Evolutionary conservation across 2,329 filamentous ascomycete genomes (phyloP).

Genomic region (Calonectria montana): DNA sequence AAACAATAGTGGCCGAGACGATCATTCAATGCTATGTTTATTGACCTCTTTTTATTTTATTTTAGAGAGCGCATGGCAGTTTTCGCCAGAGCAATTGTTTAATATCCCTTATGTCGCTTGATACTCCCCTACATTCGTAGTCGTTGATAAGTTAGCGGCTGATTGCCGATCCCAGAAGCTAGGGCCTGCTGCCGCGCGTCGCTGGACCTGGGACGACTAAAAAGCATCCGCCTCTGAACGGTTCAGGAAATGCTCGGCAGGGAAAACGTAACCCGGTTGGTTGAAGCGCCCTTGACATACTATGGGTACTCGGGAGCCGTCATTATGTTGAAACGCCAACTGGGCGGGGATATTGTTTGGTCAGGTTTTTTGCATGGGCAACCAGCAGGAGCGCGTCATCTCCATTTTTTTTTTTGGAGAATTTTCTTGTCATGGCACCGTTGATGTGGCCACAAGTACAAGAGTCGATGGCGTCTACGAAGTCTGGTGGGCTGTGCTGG

Average conservation of each 20-base stretch:
- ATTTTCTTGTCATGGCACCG: neutral
- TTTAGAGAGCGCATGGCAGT: neutral
- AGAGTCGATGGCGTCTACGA: neutral
- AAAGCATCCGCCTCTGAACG: neutral
- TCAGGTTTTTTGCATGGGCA: neutral
- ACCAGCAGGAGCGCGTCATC: neutral
- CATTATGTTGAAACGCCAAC: neutral
- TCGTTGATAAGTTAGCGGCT: neutral
- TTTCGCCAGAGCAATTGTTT: neutral
- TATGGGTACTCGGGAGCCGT: neutral
- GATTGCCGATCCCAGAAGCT: neutral
- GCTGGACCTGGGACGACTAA: neutral
- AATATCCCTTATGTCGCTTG: neutral
- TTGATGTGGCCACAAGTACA: neutral
- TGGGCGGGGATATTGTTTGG: neutral
- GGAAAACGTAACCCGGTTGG: neutral
- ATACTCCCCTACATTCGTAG: neutral
- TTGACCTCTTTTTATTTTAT: too few relatives aligned
- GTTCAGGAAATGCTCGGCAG: neutral
- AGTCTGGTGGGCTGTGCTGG: neutral
- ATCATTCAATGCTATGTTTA: neutral
- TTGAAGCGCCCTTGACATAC: neutral
- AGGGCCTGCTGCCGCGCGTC: neutral
- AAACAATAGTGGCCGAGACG: neutral
- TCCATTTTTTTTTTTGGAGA: neutral